These are phyloP conservation scores for Cadophora malorum DNA, from an alignment of 2,329 filamentous ascomycete species.

Conservation along the genomic window DNA sequence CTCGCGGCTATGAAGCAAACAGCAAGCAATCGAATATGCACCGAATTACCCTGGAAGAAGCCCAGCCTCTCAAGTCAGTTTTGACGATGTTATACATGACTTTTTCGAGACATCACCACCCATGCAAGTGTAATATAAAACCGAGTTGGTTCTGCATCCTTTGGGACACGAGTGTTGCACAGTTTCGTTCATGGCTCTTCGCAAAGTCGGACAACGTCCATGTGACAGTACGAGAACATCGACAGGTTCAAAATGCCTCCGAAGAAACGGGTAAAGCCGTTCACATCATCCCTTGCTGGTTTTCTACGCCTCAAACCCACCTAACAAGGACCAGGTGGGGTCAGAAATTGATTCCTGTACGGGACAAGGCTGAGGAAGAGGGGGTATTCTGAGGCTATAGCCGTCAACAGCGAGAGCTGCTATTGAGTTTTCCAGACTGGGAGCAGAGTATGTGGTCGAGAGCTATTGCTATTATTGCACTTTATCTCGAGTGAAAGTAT, in stretches of 20 bases:
- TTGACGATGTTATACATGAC: conserved; percentile 34
- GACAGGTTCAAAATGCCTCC: conserved; percentile 28
- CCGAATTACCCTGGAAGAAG: background rate
- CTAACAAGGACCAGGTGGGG: conserved; percentile 26
- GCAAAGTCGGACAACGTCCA: conserved; percentile 28
- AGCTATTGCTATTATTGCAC: conserved; percentile 1
- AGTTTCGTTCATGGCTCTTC: conserved; percentile 27
- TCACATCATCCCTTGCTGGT: conserved; percentile 12
- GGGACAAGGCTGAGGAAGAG: conserved; percentile 25
- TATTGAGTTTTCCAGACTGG: background rate
- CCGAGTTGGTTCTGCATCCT: conserved; percentile 34
- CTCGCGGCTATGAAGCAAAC: conserved; percentile 18
- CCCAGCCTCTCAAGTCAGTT: conserved; percentile 22
- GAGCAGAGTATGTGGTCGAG: no score
- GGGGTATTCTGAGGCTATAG: conserved; percentile 32
- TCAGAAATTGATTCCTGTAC: conserved; percentile 23
- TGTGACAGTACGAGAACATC: conserved; percentile 42
- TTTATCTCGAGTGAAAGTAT: background rate
- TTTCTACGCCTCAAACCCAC: conserved; percentile 21
- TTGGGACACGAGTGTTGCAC: conserved; percentile 42
- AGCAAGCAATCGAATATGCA: conserved; percentile 15
- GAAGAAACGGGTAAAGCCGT: conserved; percentile 40
- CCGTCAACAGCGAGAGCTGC: background rate
- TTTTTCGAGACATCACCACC: conserved; percentile 29
- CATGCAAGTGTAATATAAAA: conserved; percentile 39